These are phyloP conservation scores for Diddensiella caesifluorescens DNA, from an alignment of 805 yeast genomes.

Conservation along the genomic window DNA sequence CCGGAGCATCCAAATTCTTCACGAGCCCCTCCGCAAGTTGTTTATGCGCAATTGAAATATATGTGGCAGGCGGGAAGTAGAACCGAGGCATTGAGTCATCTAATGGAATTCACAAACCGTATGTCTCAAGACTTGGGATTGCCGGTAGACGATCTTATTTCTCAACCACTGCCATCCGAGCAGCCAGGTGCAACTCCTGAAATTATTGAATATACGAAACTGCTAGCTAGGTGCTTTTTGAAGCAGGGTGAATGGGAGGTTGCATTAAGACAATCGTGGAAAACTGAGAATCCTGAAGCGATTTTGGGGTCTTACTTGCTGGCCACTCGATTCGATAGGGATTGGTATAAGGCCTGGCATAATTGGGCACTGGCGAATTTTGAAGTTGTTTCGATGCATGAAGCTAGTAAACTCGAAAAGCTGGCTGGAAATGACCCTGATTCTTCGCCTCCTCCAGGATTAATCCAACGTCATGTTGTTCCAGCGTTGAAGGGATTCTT, in stretches of 20 bases:
- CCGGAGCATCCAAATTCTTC: constrained; percentile 43
- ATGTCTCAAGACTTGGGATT: constrained; percentile 86
- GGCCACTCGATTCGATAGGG: constrained; percentile 89
- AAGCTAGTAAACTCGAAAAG: constrained; percentile 14
- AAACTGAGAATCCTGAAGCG: constrained; percentile 59
- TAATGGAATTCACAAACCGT: constrained; percentile 85
- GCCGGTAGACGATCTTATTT: constrained; percentile 69
- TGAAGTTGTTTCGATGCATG: constrained; percentile 67
- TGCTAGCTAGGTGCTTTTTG: constrained; percentile 88
- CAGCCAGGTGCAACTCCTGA: constrained; percentile 67
- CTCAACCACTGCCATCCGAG: constrained; percentile 74
- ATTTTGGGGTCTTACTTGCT: constrained; percentile 85
- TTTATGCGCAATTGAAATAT: constrained; percentile 92
- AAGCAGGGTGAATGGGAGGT: constrained; percentile 99
- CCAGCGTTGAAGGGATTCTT: constrained; percentile 96
- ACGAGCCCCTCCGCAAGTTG: constrained; percentile 93
- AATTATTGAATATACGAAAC: constrained; percentile 73
- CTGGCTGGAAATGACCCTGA: constrained; percentile 23
- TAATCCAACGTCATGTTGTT: constrained; percentile 80
- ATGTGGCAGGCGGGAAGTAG: constrained; percentile 95
- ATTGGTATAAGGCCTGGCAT: constrained; percentile 99
- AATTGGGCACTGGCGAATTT: constrained; percentile 98
- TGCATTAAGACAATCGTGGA: constrained; percentile 73
- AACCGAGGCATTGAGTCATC: constrained; percentile 75
- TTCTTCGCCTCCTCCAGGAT: constrained; percentile 24